Percentiles rank a stretch among this genome's conserved stretches.
These are phyloP conservation scores for Desmodesmus armatus DNA, from an alignment of 139 green algal genomes.

Conservation along the genomic window DNA sequence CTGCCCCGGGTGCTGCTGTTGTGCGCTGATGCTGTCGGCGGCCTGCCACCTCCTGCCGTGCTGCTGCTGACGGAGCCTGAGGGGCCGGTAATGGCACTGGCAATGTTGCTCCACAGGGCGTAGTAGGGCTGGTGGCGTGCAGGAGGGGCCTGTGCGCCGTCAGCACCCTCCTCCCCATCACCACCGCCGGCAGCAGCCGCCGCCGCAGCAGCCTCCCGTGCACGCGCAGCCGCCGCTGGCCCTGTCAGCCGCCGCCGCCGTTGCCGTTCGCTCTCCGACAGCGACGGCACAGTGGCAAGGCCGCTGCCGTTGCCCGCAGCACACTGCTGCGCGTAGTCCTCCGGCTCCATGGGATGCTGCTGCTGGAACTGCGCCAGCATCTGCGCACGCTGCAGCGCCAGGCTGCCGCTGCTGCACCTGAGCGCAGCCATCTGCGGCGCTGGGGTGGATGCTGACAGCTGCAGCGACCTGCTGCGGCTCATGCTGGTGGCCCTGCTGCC, in stretches of 20 bases:
- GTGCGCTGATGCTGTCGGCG: not conserved
- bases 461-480: conserved; percentile 36
- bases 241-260: not conserved
- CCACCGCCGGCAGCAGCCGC: conserved; percentile 1
- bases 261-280: conserved; percentile 14
- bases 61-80: not conserved
- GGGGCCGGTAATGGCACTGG: conserved; percentile 11
- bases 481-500: not conserved
- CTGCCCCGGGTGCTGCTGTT: not conserved
- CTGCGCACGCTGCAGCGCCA: not conserved
- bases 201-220: not conserved
- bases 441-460: conserved; percentile 11
- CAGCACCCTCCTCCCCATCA: too few relatives aligned
- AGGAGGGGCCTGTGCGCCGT: too few relatives aligned
- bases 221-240: conserved; percentile 2
- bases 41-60: conserved; percentile 1
- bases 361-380: not conserved
- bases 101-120: conserved; percentile 29
- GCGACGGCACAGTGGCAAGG: too few relatives aligned
- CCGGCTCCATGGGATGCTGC: not conserved
- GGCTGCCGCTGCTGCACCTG: conserved; percentile 25
- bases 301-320: not conserved
- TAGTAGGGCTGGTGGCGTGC: conserved; percentile 32
- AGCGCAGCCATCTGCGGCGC: not conserved
- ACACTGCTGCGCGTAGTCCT: not conserved